phyloP scores from a whole-genome alignment of 345 rosid species.

The Citrus unshiu region DNA sequence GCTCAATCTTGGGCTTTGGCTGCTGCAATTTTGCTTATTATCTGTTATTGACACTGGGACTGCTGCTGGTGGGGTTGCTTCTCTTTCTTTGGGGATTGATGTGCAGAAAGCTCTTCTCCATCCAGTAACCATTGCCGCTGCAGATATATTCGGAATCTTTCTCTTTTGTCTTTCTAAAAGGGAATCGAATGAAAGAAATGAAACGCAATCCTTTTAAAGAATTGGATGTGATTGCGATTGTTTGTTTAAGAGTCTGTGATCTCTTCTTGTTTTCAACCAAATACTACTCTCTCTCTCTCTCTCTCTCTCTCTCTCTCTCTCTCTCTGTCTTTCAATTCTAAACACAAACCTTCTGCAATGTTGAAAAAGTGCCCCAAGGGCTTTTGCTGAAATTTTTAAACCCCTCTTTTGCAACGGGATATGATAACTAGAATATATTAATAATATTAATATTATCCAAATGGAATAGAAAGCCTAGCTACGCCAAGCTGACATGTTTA shows the following conservation, averaged over 20 bases:
- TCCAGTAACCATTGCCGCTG: conserved; percentile 62
- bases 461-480: neutral
- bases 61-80: conserved; percentile 16
- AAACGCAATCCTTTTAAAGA: neutral
- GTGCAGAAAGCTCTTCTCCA: conserved; percentile 86
- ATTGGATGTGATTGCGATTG: neutral
- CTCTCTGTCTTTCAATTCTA: neutral
- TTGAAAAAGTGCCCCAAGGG: conserved; percentile 1
- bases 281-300: neutral
- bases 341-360: neutral
- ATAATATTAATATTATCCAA: neutral
- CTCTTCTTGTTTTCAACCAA: neutral
- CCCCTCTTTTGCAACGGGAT: neutral
- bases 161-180: neutral
- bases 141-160: neutral
- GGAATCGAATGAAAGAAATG: neutral
- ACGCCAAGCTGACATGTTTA: neutral
- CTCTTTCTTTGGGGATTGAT: conserved; percentile 57
- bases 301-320: too few relatives aligned
- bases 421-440: neutral
- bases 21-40: neutral
- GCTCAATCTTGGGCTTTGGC: conserved; percentile 41
- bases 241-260: neutral
- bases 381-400: conserved; percentile 4
- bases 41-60: conserved; percentile 9